phyloP scores from a whole-genome alignment of 1,139 yeast species.

The Blastobotrys petasosporus region DNA sequence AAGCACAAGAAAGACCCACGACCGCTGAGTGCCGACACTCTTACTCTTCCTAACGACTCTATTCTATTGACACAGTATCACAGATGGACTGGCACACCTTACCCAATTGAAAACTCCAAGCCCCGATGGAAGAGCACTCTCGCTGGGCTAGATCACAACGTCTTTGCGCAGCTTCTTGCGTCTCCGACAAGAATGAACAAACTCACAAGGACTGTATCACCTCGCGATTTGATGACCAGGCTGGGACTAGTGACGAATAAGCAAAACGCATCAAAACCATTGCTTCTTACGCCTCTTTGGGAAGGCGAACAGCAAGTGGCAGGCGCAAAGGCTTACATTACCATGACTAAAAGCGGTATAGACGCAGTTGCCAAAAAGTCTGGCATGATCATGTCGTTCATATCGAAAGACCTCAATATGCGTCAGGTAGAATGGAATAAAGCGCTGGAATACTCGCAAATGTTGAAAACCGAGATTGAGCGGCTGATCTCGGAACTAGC shows the following conservation, averaged over 20 bases:
- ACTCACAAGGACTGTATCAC: slow-evolving; percentile 22
- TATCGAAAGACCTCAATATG: not conserved
- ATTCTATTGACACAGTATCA: slow-evolving; percentile 20
- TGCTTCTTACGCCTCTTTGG: slow-evolving; percentile 10
- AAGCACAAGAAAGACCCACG: not conserved
- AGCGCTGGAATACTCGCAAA: not conserved
- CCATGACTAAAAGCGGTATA: slow-evolving; percentile 10
- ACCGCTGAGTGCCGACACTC: slow-evolving; percentile 12
- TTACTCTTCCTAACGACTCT: slow-evolving; percentile 11
- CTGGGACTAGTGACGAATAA: slow-evolving; percentile 22
- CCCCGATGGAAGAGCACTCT: slow-evolving; percentile 2
- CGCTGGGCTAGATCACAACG: slow-evolving; percentile 19
- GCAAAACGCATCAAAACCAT: slow-evolving; percentile 3
- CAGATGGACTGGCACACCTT: slow-evolving; percentile 17
- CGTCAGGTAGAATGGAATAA: not conserved
- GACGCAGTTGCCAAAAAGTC: slow-evolving; percentile 2
- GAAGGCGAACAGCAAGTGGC: not conserved
- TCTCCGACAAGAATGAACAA: slow-evolving; percentile 29
- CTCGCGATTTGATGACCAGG: slow-evolving; percentile 26
- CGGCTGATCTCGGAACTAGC: not conserved
- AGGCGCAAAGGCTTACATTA: slow-evolving; percentile 15
- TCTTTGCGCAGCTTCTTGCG: slow-evolving; percentile 29
- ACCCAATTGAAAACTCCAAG: not conserved
- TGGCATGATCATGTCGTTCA: too few relatives aligned
- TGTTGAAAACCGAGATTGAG: slow-evolving; percentile 5